Evolutionary conservation across 352 stramenopile genomes (phyloP).

Genomic region (Phytophthora rubi): DNA sequence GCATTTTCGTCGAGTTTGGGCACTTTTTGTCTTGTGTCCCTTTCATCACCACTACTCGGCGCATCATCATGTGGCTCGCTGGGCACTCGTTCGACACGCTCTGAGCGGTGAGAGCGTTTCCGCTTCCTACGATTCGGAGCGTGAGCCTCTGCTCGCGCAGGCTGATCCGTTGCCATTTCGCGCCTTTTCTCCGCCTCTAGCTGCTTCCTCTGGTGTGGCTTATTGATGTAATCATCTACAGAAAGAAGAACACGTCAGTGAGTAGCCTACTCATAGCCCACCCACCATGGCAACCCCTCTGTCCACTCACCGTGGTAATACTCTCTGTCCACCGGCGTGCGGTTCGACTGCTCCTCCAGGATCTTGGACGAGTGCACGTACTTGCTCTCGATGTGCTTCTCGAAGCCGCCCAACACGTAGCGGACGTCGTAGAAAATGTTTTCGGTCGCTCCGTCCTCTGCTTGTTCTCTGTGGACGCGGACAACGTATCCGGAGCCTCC

Average conservation of each 20-base stretch:
- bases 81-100: neutral
- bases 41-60: conserved; percentile 6
- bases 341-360: conserved; percentile 45
- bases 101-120: conserved; percentile 21
- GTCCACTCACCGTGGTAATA: conserved; percentile 68
- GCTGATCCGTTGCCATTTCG: conserved; percentile 6
- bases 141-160: neutral
- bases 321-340: conserved; percentile 47
- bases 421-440: conserved; percentile 83
- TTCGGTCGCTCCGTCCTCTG: conserved; percentile 19
- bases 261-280: neutral
- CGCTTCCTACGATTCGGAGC: conserved; percentile 8
- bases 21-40: conserved; percentile 6
- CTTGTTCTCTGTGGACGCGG: conserved; percentile 45
- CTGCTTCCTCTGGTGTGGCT: conserved; percentile 40
- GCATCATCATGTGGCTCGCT: conserved; percentile 1
- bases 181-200: conserved; percentile 18
- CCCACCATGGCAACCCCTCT: too few relatives aligned
- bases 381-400: conserved; percentile 72
- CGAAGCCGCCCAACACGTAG: conserved; percentile 82
- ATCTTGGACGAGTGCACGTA: conserved; percentile 67
- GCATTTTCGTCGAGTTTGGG: conserved; percentile 22
- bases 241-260: neutral
- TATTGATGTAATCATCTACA: conserved; percentile 69
- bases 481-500: conserved; percentile 71